Evolutionary conservation across 2,329 filamentous ascomycete species (phyloP), one percentile per base, ranked within the genome.

Genomic region (Fusarium pilosicola): DNA sequence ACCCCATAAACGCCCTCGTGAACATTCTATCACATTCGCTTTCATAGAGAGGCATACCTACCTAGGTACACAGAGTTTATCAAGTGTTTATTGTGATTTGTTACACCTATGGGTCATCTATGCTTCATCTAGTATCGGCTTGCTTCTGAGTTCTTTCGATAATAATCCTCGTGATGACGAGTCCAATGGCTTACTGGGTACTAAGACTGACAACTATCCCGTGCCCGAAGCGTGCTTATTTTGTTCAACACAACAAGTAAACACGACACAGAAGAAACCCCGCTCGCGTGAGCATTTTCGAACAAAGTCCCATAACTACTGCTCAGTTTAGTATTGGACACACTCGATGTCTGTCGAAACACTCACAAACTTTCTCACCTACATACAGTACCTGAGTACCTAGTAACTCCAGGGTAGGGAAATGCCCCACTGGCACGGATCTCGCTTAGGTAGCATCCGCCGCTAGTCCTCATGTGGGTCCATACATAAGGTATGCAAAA

Each of bases 211-310:
- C 24, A 24, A 24, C 24, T 26, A n/a, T 30, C 4, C 10, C 20
- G 24, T 34, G 26, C 15, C 58, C 14, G 20, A 22, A 30, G n/a
- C 28, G 15, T 20, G 38, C 17, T 24, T 28, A n/a, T 34, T 12
- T 36, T 68, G 63, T 62, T 17, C 13, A 13, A 54, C 46, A 17
- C 10, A 48, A 4, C n/a, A 22, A 18, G 20, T 15, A 22, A n/a
- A 42, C 45, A 45, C 28, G 38, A 20, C 17, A 20, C 22, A n/a
- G 24, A 28, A 45, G 24, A 45, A 26, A 24, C 28, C 7, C 22
- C 41, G 42, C 58, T 68, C 71, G 57, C 54, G 66, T 74, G 70
- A 74, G 66, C 45, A 71, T 32, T 8, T 10, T 59, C 18, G 42
- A 44, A 52, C 36, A 39, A 65, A 51, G n/a, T 30, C 42, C 20